phyloP scores from a whole-genome alignment of 768 basidiomycete species.

The Cubamyces sp. region DNA sequence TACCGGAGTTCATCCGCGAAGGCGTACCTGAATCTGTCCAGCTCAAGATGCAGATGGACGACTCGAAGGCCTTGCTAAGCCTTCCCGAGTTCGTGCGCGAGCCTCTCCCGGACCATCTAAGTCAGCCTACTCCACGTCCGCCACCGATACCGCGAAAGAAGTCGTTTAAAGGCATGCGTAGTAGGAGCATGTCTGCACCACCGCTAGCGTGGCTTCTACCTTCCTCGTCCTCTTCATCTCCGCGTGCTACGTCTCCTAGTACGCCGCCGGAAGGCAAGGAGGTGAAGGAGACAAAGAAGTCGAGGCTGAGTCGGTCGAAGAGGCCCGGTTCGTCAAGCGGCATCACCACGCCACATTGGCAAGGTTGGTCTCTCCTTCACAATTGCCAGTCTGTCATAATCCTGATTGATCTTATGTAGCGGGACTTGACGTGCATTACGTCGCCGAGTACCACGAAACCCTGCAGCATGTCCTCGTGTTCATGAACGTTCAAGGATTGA shows the following conservation, averaged over 20 bases:
- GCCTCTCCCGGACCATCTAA: slow-evolving; percentile 34
- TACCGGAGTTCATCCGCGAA: slow-evolving; percentile 49
- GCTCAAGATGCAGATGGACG: slow-evolving; percentile 34
- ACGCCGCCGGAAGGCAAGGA: slow-evolving; percentile 7
- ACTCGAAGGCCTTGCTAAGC: slow-evolving; percentile 38
- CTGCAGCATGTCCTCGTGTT: slow-evolving; percentile 81
- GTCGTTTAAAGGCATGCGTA: slow-evolving; percentile 33
- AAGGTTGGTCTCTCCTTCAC: slow-evolving; percentile 25
- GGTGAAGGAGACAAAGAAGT: slow-evolving; percentile 24
- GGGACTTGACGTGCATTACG: slow-evolving; percentile 49
- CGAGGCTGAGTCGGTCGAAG: slow-evolving; percentile 25
- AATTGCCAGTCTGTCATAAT: neutral
- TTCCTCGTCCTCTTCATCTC: slow-evolving; percentile 1
- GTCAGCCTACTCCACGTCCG: slow-evolving; percentile 52
- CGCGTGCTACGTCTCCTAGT: slow-evolving; percentile 25
- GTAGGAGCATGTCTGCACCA: slow-evolving; percentile 42
- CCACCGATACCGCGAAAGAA: slow-evolving; percentile 46
- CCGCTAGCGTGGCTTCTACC: slow-evolving; percentile 37
- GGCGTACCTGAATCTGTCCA: slow-evolving; percentile 31
- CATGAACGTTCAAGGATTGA: slow-evolving; percentile 57
- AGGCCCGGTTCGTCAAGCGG: slow-evolving; percentile 36
- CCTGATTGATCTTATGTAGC: slow-evolving; percentile 15
- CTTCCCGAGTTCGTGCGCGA: slow-evolving; percentile 56
- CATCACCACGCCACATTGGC: slow-evolving; percentile 25
- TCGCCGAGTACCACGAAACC: slow-evolving; percentile 86